Evolutionary conservation across 805 yeast genomes (phyloP), one percentile per base, ranked within the genome.

Genomic region (Wickerhamomyces pijperi): DNA sequence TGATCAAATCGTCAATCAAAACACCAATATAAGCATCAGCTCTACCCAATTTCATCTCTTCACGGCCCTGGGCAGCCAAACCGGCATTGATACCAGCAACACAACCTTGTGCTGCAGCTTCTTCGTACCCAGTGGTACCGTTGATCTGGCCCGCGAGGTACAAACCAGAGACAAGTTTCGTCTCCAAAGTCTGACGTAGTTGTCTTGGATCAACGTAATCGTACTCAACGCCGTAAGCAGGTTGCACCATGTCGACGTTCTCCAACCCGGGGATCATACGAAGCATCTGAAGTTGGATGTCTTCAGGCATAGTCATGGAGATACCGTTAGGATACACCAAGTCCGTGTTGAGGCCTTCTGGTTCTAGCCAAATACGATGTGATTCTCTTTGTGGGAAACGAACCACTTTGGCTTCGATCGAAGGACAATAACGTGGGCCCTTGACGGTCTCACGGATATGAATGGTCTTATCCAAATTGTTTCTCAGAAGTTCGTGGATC

Each of bases 41-140:
- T 43, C 99, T 67, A 6, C 74, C 69, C 12, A 92, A 50, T 20
- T 64, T 64, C 42, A 92, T 58, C 1, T 74, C 72, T 2, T 59
- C 60, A 20, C 58, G 50, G 8, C 55, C 54, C 25, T 50, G 53
- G 12, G 59, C 54, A 0, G 76, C 50, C 19, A 86, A 63, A 0
- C 95, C 96, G 0, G 98, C 97, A 58, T 92, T 92, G 32, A 88
- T 79, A 9, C 99, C 99, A 1, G 99, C 98, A 35, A 92, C 63
- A 39, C 86, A 69, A 1, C 99, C 99, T 54, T 92, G 98, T 0
- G 97, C 82, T 3, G 96, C 95, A 0, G 99, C 99, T 56, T 92
- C 99, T 62, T 92, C 99, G 51, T 92, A 92, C 0, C 99, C 99
- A 0, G 99, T 92, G 0, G 99, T 92, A 28, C 99, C 99, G 54